phyloP scores from a whole-genome alignment of 2,329 filamentous ascomycete species.

The Atkinsonella texensis region DNA sequence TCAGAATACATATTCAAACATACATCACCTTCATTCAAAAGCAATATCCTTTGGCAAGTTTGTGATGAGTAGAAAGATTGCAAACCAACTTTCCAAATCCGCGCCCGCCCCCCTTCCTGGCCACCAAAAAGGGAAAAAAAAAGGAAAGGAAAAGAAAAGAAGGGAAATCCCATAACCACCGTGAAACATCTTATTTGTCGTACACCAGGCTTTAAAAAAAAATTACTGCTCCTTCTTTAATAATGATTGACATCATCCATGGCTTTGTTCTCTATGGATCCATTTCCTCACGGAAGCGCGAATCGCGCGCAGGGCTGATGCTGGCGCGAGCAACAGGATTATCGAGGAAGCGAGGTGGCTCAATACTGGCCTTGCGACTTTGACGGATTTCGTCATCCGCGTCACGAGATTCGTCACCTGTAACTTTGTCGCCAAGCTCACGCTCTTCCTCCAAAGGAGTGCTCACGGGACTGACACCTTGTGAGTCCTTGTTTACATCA shows the following conservation, averaged over 20 bases:
- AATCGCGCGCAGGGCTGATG: slow-evolving; percentile 43
- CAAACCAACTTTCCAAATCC: background rate
- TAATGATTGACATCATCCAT: background rate
- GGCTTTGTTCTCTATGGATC: slow-evolving; percentile 11
- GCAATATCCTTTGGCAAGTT: background rate
- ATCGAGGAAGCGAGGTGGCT: slow-evolving; percentile 25
- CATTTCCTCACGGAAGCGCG: slow-evolving; percentile 48
- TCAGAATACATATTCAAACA: background rate
- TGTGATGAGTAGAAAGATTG: background rate
- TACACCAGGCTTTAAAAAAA: background rate
- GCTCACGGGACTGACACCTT: slow-evolving; percentile 26
- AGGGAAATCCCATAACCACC: background rate
- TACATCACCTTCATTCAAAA: background rate
- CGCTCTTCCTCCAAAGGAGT: slow-evolving; percentile 32
- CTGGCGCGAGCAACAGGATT: slow-evolving; percentile 24
- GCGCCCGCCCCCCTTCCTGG: background rate
- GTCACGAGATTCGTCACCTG: slow-evolving; percentile 8
- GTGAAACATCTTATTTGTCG: background rate
- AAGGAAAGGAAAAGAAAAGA: too few relatives aligned
- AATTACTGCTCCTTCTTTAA: background rate
- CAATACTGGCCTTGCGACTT: slow-evolving; percentile 15
- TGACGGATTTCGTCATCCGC: slow-evolving; percentile 8
- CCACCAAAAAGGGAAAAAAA: too few relatives aligned
- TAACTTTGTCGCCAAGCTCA: slow-evolving; percentile 14
- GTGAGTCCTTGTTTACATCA: slow-evolving; percentile 16